A percentile compares a stretch with the other conserved stretches of the same genome.
phyloP scores from a whole-genome alignment of 2,329 filamentous ascomycete species.

The Sclerotinia glacialis region DNA sequence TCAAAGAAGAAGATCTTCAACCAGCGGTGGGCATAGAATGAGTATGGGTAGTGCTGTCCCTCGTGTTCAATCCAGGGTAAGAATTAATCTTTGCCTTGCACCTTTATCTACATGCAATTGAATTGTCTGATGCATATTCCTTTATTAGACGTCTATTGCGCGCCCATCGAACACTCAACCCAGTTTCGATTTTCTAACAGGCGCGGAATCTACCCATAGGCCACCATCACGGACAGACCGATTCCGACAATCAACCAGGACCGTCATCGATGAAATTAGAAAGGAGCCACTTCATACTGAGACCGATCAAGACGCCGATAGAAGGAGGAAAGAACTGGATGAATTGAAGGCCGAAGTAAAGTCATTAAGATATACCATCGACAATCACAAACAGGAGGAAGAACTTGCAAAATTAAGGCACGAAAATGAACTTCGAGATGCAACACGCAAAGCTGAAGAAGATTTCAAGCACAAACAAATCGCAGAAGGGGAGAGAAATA shows the following conservation, averaged over 20 bases:
- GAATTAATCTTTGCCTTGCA: conserved; percentile 13
- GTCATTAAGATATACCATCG: conserved; percentile 81
- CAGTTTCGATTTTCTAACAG: conserved; percentile 58
- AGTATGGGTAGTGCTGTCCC: conserved; percentile 38
- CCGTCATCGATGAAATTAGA: conserved; percentile 55
- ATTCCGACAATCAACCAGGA: conserved; percentile 46
- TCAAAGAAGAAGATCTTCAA: conserved; percentile 33
- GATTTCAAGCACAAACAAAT: conserved; percentile 69
- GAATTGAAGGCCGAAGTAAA: conserved; percentile 87
- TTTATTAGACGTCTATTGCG: conserved; percentile 44
- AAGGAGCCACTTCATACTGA: conserved; percentile 50
- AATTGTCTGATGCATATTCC: conserved; percentile 8
- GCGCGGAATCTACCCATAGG: conserved; percentile 45
- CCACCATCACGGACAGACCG: conserved; percentile 32
- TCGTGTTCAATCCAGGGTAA: conserved; percentile 35
- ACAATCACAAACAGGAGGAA: conserved; percentile 82
- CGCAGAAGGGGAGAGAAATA: conserved; percentile 55
- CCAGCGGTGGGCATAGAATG: conserved; percentile 30
- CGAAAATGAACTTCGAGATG: conserved; percentile 78
- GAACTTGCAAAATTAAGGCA: conserved; percentile 76
- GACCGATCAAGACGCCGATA: conserved; percentile 32
- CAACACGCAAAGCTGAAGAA: conserved; percentile 76
- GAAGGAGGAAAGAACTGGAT: conserved; percentile 52
- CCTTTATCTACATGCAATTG: not conserved
- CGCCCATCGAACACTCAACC: conserved; percentile 52